Percentiles rank a stretch among this genome's conserved stretches.
Conservation (phyloP, 345 rosid genomes). For the Noccaea bulbosa region DNA sequence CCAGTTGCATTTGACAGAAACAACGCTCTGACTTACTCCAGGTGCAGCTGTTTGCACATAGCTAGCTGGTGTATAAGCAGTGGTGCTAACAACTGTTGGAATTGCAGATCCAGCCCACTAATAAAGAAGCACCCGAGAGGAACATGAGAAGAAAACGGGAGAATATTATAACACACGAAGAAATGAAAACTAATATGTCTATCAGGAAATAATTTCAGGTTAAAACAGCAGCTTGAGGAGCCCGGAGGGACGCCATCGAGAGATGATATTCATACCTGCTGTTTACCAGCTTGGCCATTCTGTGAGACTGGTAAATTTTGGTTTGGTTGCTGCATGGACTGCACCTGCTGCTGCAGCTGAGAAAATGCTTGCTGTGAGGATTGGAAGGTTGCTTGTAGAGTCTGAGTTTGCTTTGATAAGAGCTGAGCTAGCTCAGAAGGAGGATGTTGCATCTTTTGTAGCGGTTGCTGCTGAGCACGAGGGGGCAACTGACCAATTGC, state of each 20-base stretch:
- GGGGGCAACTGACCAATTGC: conserved; percentile 59
- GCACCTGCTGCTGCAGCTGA: conserved; percentile 89
- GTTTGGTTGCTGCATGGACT: conserved; percentile 86
- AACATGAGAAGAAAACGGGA: conserved; percentile 27
- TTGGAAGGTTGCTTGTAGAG: conserved; percentile 85
- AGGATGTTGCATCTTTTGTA: conserved; percentile 76
- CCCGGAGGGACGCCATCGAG: neutral
- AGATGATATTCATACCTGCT: conserved; percentile 64
- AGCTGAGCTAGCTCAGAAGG: conserved; percentile 93
- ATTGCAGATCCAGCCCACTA: conserved; percentile 68
- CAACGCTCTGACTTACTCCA: conserved; percentile 43
- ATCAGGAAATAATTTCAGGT: conserved; percentile 7
- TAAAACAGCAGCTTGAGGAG: conserved; percentile 9
- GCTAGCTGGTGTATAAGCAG: conserved; percentile 51
- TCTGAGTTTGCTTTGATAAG: conserved; percentile 88
- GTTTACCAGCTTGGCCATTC: conserved; percentile 60
- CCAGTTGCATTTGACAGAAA: conserved; percentile 76
- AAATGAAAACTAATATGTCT: conserved; percentile 13
- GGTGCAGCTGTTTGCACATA: conserved; percentile 55
- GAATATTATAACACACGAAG: conserved; percentile 9
- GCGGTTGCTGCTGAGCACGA: conserved; percentile 62
- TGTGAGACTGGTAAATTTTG: conserved; percentile 58
- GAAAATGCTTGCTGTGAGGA: conserved; percentile 96
- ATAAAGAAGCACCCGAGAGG: conserved; percentile 34
- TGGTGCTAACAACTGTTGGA: conserved; percentile 49